Base-by-base conservation (phyloP, 306 rosid species). In the Glycine tomentella region DNA sequence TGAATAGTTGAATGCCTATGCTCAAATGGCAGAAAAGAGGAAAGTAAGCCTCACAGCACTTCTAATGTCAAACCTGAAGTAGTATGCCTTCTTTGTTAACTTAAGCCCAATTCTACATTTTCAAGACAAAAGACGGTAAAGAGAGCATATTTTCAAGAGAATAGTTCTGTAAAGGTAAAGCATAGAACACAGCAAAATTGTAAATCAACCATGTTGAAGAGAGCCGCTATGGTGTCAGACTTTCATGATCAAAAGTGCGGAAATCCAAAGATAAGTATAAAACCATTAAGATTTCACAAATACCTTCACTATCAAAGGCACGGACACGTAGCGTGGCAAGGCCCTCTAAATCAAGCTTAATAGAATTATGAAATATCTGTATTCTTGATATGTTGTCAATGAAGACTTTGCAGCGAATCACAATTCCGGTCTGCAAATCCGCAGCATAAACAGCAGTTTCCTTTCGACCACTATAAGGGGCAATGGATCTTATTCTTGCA, bases 371-470 rank as follows among this genome's bases (percentile, higher is more conserved):
- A 87, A 93, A 95, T 69, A 95, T 95, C 88, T 90, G 95, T 69
- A 93, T 90, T 85, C 97, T 88, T 51, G 94, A 89, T 82, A 95
- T 83, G 33, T 87, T 90, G 85, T 95, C 99, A 50, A 95, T 91
- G 80, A 91, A 95, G 70, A 95, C 97, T 93, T 95, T 95, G 87
- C 97, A 91, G 17, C 99, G 97, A 70, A 90, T 87, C 62, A 92
- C 91, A 77, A 51, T 79, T 79, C 97, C 99, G 12, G 95, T 89
- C 20, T 74, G 79, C 42, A 91, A 83, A 76, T 95, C 97, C 1
- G 95, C 80, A 55, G 99, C 99, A 84, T 95, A 95, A 80, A 95
- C 91, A 46, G 99, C 97, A 16, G 99, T 95, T 90, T 95, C 99
- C 87, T 93, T 95, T 74, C 97, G 85, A 77, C 99, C 97, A 56